phyloP scores from a whole-genome alignment of 2,329 filamentous ascomycete species.

The Monilinia polystroma region DNA sequence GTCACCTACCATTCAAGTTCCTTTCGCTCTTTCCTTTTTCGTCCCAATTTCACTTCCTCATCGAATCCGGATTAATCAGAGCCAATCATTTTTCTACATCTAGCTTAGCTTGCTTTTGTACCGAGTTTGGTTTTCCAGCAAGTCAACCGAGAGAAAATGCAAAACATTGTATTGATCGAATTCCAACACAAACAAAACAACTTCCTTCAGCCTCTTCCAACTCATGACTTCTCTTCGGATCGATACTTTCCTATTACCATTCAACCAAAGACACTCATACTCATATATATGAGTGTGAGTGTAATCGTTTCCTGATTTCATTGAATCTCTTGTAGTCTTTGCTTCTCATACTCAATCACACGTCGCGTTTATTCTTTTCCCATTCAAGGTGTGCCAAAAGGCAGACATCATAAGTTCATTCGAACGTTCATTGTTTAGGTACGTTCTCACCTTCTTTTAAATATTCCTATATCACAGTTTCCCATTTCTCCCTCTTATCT shows the following conservation, averaged over 20 bases:
- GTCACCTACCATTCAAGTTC: background rate
- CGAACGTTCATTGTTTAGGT: background rate
- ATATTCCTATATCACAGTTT: background rate
- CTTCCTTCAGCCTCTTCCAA: background rate
- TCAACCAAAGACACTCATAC: background rate
- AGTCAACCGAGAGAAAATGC: background rate
- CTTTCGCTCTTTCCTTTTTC: background rate
- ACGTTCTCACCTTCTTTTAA: background rate
- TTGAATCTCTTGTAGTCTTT: background rate
- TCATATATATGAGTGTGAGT: background rate
- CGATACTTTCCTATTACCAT: background rate
- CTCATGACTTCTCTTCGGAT: background rate
- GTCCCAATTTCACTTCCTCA: slow-evolving; percentile 4
- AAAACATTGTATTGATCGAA: background rate
- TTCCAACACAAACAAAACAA: background rate
- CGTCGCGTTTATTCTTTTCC: background rate
- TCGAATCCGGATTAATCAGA: background rate
- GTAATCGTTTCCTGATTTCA: background rate
- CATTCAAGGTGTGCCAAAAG: background rate
- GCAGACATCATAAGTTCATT: background rate
- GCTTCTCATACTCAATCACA: background rate
- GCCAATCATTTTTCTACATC: background rate
- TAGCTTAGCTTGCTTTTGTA: background rate
- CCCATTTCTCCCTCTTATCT: background rate
- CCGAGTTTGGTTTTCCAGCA: background rate